Evolutionary conservation across 176 grass and related monocot genomes (phyloP).

Genomic region (Oryza nivara): DNA sequence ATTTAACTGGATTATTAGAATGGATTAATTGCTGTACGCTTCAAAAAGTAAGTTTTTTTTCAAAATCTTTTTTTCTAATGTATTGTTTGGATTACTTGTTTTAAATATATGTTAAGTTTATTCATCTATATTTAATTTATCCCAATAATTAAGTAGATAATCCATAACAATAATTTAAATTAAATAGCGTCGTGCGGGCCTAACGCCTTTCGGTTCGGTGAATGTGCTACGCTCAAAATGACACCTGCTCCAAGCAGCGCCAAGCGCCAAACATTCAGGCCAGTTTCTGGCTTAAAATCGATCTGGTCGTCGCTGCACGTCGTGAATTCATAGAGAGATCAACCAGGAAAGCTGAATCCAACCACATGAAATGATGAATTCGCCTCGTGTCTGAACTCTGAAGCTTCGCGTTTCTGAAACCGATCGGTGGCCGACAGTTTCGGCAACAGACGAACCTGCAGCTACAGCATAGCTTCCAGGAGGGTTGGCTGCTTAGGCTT

Average conservation of each 20-base stretch:
- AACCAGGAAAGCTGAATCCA: neutral
- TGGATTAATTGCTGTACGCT: too few species aligned
- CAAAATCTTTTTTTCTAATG: too few species aligned
- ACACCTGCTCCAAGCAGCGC: neutral
- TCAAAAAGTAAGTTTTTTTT: too few species aligned
- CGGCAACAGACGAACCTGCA: slow-evolving; percentile 1
- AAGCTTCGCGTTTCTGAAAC: neutral
- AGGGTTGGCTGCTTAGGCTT: slow-evolving; percentile 15
- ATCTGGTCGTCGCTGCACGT: neutral
- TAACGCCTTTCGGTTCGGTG: slow-evolving; percentile 25
- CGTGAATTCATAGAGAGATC: slow-evolving; percentile 16
- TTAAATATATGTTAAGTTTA: too few species aligned
- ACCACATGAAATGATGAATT: neutral
- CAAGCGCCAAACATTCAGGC: neutral
- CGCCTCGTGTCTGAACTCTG: neutral
- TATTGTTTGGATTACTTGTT: too few species aligned
- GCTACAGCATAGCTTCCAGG: slow-evolving; percentile 23
- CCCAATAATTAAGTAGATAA: too few species aligned
- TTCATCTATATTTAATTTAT: too few species aligned
- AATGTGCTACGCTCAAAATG: slow-evolving; percentile 17
- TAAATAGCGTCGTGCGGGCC: neutral
- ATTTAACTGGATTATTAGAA: too few species aligned
- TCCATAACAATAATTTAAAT: too few species aligned
- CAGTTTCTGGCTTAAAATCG: neutral
- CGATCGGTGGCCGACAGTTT: slow-evolving; percentile 12